A percentile compares a stretch with the other conserved stretches of the same genome.
Conservation (phyloP, 768 basidiomycete species). For the Tylopilus sp. region DNA sequence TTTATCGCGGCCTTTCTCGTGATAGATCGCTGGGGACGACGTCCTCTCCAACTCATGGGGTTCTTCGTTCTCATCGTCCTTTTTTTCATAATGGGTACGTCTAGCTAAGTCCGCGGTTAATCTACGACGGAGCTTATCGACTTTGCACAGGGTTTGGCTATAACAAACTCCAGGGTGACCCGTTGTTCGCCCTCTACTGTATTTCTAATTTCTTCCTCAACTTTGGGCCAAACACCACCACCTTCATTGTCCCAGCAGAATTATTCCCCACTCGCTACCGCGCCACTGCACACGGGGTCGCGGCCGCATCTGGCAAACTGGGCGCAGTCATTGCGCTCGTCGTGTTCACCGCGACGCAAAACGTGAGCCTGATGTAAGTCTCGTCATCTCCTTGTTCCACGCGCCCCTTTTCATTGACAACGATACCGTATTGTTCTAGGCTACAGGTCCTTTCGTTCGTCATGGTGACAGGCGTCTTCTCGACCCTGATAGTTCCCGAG, state of each 20-base stretch:
- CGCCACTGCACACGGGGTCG: not conserved
- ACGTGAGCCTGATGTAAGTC: not conserved
- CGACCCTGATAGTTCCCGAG: not conserved
- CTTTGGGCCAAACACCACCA: not conserved
- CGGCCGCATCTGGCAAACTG: not conserved
- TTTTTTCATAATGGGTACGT: not conserved
- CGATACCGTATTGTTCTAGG: not conserved
- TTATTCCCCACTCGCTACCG: not conserved
- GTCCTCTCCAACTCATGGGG: not conserved
- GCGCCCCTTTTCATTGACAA: not conserved
- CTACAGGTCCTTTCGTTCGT: not conserved
- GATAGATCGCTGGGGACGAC: not conserved
- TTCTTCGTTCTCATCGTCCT: not conserved
- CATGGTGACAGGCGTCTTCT: not conserved
- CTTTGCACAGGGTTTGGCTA: not conserved
- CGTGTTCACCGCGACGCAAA: not conserved
- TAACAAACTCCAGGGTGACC: not conserved
- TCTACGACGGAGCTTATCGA: not conserved
- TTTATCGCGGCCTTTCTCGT: not conserved
- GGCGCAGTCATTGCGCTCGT: not conserved
- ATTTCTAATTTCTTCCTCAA: not conserved
- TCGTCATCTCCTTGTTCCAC: no score
- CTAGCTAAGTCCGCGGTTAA: not conserved
- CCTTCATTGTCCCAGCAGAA: not conserved
- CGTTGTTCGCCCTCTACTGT: not conserved